Evolutionary conservation across 176 grass and related monocot genomes (phyloP), one percentile per base, ranked within the genome.

Genomic region (Phragmites australis): DNA sequence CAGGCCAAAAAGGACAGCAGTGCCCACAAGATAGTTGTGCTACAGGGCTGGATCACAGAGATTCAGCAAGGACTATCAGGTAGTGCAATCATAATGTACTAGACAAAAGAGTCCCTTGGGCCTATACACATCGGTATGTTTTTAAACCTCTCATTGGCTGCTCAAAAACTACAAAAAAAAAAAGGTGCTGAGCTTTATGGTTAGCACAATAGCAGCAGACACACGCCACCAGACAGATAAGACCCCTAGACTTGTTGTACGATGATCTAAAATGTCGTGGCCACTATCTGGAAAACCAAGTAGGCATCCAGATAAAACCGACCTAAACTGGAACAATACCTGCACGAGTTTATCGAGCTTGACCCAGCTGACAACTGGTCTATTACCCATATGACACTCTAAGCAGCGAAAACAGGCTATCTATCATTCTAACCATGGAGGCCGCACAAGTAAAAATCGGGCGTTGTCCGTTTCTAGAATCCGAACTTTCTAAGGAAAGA

Each of bases 31-130:
- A 4, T 23, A 26, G 2, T 49, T 64, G 75, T 65, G 32, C 51
- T 42, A 52, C 52, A 23, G 70, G 70, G 17, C 29, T 22, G 70
- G 48, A 73, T 47, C 72, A 57, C n/a, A n/a, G n/a, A n/a, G n/a
- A n/a, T n/a, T 21, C 6, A 21, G 19, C 1, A 26, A 56, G n/a
- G n/a, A 56, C n/a, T 4, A 56, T 56, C 22, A 56, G 53, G 53
- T 11, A 55, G 60, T 47, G 55, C 69, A 75, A 45, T 52, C 23
- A 72, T 72, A 21, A 23, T 43, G 39, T 49, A 61, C 48, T 11
- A 48, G n/a, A 47, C 50, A n/a, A 56, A 56, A 14, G 1, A 14
- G 57, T 3, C 12, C 58, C 27, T 77, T 47, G 26, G 29, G 21
- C 18, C 43, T 40, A 8, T 23, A 23, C 30, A 74, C 23, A 64